phyloP scores from a whole-genome alignment of 1,284 basidiomycete species.

The Leucoagaricus sp. region DNA sequence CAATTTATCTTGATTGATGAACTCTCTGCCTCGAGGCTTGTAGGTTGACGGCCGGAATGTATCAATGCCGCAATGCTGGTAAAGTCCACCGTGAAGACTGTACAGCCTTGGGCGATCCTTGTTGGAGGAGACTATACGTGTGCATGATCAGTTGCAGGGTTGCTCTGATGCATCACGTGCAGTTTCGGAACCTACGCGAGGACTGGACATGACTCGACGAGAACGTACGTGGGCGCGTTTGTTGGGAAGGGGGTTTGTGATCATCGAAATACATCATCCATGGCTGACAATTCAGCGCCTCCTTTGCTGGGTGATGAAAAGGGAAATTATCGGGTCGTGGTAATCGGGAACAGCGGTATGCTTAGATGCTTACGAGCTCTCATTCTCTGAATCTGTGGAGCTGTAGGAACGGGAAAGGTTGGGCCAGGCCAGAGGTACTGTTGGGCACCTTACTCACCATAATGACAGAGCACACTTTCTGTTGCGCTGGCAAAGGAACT shows the following conservation, averaged over 20 bases:
- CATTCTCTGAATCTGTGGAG: not conserved
- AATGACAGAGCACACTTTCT: conserved; percentile 49
- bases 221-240: not conserved
- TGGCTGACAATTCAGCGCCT: conserved; percentile 16
- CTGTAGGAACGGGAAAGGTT: conserved; percentile 47
- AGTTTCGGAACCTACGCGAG: not conserved
- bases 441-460: conserved; percentile 1
- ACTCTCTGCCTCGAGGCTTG: not conserved
- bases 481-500: conserved; percentile 46
- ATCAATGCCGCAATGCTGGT: not conserved
- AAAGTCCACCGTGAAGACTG: not conserved
- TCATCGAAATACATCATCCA: not conserved
- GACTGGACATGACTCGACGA: not conserved
- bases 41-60: not conserved
- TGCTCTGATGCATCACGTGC: not conserved
- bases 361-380: not conserved
- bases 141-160: not conserved
- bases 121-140: not conserved
- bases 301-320: conserved; percentile 50
- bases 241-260: no score
- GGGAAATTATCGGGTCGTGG: conserved; percentile 48
- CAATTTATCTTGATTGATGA: not conserved
- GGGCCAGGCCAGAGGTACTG: conserved; percentile 13
- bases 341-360: conserved; percentile 59
- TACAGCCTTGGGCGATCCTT: conserved; percentile 5